These are phyloP conservation scores for Anacardium occidentale DNA, from an alignment of 345 rosid genomes.

Conservation along the genomic window DNA sequence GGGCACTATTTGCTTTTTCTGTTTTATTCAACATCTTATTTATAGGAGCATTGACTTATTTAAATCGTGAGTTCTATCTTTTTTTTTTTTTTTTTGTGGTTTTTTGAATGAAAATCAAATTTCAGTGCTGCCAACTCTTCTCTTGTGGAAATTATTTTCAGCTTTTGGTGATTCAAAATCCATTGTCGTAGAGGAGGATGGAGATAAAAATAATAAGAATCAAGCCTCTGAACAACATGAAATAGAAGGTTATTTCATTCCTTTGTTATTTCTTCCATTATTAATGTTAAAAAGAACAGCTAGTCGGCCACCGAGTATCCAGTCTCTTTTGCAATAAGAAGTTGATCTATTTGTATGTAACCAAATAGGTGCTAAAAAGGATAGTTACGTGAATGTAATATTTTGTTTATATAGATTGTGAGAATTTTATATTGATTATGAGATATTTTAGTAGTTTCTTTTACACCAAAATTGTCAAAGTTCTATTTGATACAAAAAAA, in stretches of 20 bases:
- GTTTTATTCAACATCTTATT: conserved; percentile 73
- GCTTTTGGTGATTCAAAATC: conserved; percentile 64
- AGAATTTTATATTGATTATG: too few species aligned
- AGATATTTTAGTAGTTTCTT: too few species aligned
- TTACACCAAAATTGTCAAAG: too few species aligned
- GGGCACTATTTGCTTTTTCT: conserved; percentile 69
- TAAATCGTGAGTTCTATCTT: conserved; percentile 80
- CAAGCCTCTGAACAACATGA: conserved; percentile 16
- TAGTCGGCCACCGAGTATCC: too few species aligned
- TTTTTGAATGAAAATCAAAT: too few species aligned
- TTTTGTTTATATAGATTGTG: too few species aligned
- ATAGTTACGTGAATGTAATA: background rate
- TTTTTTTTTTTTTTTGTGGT: too few species aligned
- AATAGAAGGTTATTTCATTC: conserved; percentile 45
- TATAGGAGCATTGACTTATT: conserved; percentile 60
- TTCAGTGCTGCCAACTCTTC: too few species aligned
- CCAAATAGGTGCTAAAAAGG: background rate
- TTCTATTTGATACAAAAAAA: too few species aligned
- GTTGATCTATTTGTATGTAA: background rate
- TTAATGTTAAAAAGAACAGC: background rate
- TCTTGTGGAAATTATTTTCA: conserved; percentile 36
- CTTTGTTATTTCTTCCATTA: conserved; percentile 9
- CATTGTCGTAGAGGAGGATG: conserved; percentile 43
- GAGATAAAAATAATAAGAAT: conserved; percentile 31
- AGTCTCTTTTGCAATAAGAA: background rate